Base-by-base conservation (phyloP, 768 basidiomycete genomes). In the Tubosaeta sp. region DNA sequence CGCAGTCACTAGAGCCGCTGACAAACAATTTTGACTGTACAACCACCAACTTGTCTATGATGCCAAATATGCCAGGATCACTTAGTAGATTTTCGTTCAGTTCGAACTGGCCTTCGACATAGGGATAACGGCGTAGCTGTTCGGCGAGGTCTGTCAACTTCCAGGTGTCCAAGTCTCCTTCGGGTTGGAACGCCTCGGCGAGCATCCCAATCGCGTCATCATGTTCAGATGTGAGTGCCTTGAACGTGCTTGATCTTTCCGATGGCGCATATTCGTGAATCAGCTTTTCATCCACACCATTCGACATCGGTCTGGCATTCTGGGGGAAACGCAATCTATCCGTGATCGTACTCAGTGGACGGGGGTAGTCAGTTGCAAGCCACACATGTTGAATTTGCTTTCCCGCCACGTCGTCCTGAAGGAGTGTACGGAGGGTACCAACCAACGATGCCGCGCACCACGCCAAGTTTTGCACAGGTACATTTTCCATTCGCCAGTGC, bases 401-500 rank as follows among this genome's bases (percentile, higher is more conserved):
- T 13, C 70, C 71, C 12, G 56, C 53, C 26, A 57, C 54, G 12
- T 71, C 52, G 2, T 66, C 55, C n/a, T 64, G 62, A 25, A 75
- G 67, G n/a, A 75, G 48, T 11, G 62, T 52, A 2, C 60, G 56
- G 26, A 85, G 68, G 6, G 71, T 67, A 41, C 73, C 70, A 35
- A 84, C 69, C 41, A 85, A 71, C 1, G 74, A 73, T 43, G 73
- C 66, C 0, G 79, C 80, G 58, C 83, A 85, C 35, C 74, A 72
- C 0, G 69, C 63, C 7, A 84, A 68, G 34, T 71, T 59, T 17
- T 68, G 64, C 1, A 71, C 60, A 1, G 74, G 61, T 48, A 83
- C 68, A 14, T 72, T 77, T 55, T 83, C 81, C 72, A 79, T 79
- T 19, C 78, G 68, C 82, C 81, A 85, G 57, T 83, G 79, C 8